Conservation (phyloP, 1,284 basidiomycete species). For the Fomitopsis palustris region DNA sequence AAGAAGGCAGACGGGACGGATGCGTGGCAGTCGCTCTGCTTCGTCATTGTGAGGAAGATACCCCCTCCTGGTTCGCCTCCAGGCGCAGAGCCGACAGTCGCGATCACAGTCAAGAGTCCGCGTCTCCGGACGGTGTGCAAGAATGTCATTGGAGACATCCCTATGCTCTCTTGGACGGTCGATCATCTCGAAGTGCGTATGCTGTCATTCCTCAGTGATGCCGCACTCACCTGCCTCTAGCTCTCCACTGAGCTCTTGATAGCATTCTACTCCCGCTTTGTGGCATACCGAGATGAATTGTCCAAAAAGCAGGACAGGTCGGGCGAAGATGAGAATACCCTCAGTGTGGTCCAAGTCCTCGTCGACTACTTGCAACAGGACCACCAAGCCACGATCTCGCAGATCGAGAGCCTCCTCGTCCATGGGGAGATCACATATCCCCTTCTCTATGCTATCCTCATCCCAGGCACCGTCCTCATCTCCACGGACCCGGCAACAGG, state of each 20-base stretch:
- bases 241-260: not conserved
- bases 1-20: constrained; percentile 34
- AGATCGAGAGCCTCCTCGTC: constrained; percentile 41
- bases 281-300: not conserved
- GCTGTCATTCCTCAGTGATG: not conserved
- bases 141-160: constrained; percentile 48
- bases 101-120: constrained; percentile 52
- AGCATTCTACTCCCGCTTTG: not conserved
- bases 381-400: constrained; percentile 42
- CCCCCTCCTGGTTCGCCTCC: constrained; percentile 23
- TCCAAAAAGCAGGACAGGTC: not conserved
- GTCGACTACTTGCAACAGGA: constrained; percentile 44
- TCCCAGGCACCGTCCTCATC: constrained; percentile 46
- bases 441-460: constrained; percentile 48
- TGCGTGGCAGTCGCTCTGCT: constrained; percentile 50
- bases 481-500: constrained; percentile 39
- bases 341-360: constrained; percentile 42
- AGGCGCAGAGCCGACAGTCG: constrained; percentile 39
- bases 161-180: constrained; percentile 52
- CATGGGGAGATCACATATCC: constrained; percentile 56
- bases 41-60: constrained; percentile 49
- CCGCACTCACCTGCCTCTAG: constrained; percentile 8
- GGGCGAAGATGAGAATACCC: constrained; percentile 31
- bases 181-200: constrained; percentile 44
- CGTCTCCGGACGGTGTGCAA: constrained; percentile 52